Conservation (phyloP, 73 alveolate species). For the Paraurostyla sp. region DNA sequence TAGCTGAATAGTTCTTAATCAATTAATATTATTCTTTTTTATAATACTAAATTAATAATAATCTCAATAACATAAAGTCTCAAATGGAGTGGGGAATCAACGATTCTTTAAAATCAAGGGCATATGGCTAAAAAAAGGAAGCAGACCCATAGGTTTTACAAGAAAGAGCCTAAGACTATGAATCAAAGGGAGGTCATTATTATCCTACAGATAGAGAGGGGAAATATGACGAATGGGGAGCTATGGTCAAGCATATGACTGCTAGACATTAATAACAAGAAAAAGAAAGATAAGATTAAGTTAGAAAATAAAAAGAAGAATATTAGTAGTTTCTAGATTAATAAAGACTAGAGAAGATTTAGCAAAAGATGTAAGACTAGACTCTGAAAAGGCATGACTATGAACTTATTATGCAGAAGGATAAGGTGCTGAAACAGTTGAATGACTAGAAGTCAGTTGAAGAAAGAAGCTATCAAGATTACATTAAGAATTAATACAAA, state of each 20-base stretch:
- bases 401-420: neutral
- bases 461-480: neutral
- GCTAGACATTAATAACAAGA: neutral
- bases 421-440: neutral
- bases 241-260: constrained; percentile 20
- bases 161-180: neutral
- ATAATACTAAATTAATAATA: neutral
- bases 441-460: neutral
- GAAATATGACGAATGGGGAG: constrained; percentile 34
- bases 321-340: constrained; percentile 7
- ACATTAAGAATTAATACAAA: constrained; percentile 12
- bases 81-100: constrained; percentile 59
- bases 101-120: constrained; percentile 1
- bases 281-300: neutral
- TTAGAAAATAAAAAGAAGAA: neutral
- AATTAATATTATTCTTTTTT: neutral
- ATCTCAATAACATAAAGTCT: neutral
- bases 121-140: constrained; percentile 28
- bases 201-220: constrained; percentile 36
- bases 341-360: constrained; percentile 11
- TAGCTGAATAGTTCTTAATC: too few species aligned
- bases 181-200: constrained; percentile 10
- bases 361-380: constrained; percentile 8
- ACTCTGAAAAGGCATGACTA: constrained; percentile 13
- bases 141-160: neutral